phyloP scores from a whole-genome alignment of 75 land plant species.

The Sequoia sempervirens region DNA sequence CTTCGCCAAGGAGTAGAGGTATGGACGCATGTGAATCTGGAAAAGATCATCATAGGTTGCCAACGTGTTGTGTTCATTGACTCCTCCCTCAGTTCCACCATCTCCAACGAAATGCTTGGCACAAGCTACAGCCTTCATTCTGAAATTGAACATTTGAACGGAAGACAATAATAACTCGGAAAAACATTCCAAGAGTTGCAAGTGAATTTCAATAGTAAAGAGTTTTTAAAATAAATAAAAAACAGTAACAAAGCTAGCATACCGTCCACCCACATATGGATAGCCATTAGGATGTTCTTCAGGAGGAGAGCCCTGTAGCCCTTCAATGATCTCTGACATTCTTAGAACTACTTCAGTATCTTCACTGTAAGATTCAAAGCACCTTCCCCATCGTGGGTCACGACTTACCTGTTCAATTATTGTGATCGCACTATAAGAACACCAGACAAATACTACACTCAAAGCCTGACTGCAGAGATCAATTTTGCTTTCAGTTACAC shows the following conservation, averaged over 20 bases:
- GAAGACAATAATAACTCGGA: not conserved
- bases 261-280: slow-evolving; percentile 71
- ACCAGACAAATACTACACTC: not conserved
- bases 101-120: slow-evolving; percentile 97
- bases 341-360: slow-evolving; percentile 54
- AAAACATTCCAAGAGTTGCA: slow-evolving; percentile 1
- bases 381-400: slow-evolving; percentile 93
- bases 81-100: slow-evolving; percentile 81
- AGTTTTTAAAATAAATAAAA: not conserved
- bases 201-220: not conserved
- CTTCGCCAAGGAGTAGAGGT: slow-evolving; percentile 66
- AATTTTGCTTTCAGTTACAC: not conserved
- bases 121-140: slow-evolving; percentile 75
- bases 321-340: slow-evolving; percentile 58
- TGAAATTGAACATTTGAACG: slow-evolving; percentile 18
- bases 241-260: not conserved
- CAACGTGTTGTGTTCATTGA: slow-evolving; percentile 65
- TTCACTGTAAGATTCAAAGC: slow-evolving; percentile 85
- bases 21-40: slow-evolving; percentile 69
- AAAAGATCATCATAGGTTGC: slow-evolving; percentile 44
- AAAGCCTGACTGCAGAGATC: not conserved
- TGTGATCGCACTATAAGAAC: not conserved
- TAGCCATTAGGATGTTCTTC: slow-evolving; percentile 52
- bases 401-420: slow-evolving; percentile 46
- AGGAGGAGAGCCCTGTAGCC: slow-evolving; percentile 74